Evolutionary conservation across 2,329 filamentous ascomycete genomes (phyloP), one percentile per base, ranked within the genome.

Genomic region (Fusarium decemcellulare): DNA sequence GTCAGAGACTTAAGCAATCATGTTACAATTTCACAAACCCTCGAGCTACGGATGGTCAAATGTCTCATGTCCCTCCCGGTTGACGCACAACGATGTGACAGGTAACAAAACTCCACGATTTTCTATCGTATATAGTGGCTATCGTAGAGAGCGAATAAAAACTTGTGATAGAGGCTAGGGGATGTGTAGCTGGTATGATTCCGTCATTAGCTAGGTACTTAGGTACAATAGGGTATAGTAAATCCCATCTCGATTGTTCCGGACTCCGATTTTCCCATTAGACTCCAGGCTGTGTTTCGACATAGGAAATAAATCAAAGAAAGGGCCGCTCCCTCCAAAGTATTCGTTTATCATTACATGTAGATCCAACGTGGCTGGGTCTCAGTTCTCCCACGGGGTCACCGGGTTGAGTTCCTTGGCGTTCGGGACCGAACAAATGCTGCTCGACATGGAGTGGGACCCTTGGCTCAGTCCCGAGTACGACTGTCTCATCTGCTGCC

Each of bases 381-480:
- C 18, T 71, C 62, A 73, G 40, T 65, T 70, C 15, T 75, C 74
- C 79, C 80, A 81, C 5, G 80, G 79, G 2, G 80, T 66, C 15
- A 80, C 70, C 6, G 70, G 72, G 10, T 78, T 81, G 14, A 65
- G 54, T 15, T 76, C 74, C 40, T 73, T 78, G n/a, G 70, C 67
- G 65, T 76, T 79, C 2, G 74, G 72, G 9, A 65, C 59, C 8
- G 77, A 78, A 2, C 76, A 82, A 18, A 77, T 77, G 32, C 78
- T 77, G 57, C 79, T 81, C 9, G 80, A 79, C 43, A 79, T 69
- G 6, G 79, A 81, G n/a, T 75, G 72, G 3, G 74, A 73, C 7
- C 61, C 65, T 11, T 74, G 74, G 29, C 73, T 73, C 30, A 72
- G 66, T 4, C 66, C 68, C 18, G 68, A 68, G 37, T 74, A 76